Conservation (phyloP, 768 basidiomycete genomes). For the Boletus rubescentipes region DNA sequence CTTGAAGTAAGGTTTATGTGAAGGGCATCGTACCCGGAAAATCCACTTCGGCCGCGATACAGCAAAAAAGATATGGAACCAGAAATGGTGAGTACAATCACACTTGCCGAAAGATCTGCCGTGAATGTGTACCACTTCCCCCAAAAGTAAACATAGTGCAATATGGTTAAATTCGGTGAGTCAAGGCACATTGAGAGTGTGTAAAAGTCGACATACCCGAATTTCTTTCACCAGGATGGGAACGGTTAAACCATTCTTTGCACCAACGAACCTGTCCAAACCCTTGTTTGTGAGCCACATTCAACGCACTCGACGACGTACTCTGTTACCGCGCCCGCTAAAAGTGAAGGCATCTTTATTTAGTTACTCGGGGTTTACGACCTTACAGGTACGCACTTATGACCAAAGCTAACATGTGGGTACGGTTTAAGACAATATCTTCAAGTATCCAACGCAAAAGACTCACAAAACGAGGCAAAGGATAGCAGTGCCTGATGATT, state of each 20-base stretch:
- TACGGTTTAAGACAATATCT: not conserved
- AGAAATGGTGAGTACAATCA: not conserved
- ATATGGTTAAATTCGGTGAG: not conserved
- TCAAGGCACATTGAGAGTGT: not conserved
- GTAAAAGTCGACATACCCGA: not conserved
- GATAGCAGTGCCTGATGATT: not conserved
- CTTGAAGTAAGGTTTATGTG: not conserved
- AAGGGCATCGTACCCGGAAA: not conserved
- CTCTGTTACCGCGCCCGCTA: not conserved
- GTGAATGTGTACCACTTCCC: not conserved
- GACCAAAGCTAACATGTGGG: not conserved
- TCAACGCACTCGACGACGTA: not conserved
- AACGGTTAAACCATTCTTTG: not conserved
- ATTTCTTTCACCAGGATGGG: not conserved
- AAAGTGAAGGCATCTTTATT: not conserved
- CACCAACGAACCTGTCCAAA: not conserved
- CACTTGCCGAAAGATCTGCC: not conserved
- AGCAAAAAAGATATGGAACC: not conserved
- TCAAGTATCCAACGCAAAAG: not conserved
- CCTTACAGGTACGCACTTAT: not conserved
- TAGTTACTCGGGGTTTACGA: not conserved
- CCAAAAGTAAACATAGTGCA: not conserved
- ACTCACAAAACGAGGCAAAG: slow-evolving; percentile 1
- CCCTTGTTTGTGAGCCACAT: not conserved
- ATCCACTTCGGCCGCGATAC: not conserved